Conservation (phyloP, 2,329 filamentous ascomycete species). For the Macroventuria anomochaeta region DNA sequence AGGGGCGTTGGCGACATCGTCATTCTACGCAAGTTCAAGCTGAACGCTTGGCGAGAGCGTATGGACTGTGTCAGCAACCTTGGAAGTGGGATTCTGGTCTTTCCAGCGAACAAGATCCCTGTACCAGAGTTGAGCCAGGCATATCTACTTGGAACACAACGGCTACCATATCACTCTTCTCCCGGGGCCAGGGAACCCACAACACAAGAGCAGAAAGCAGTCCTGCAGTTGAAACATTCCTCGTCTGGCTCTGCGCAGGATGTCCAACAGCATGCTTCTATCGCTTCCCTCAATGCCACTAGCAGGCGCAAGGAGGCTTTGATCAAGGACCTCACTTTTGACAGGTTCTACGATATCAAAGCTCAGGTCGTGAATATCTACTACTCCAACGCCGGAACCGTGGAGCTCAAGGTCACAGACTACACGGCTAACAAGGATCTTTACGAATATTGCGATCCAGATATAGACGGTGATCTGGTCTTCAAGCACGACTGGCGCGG, state of each 20-base stretch:
- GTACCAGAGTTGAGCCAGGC: conserved; percentile 27
- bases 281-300: conserved; percentile 7
- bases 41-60: conserved; percentile 24
- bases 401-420: conserved; percentile 36
- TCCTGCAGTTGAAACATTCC: conserved; percentile 33
- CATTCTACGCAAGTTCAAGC: conserved; percentile 57
- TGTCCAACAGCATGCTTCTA: conserved; percentile 25
- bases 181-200: conserved; percentile 17
- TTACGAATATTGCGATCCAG: conserved; percentile 59
- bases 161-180: conserved; percentile 15
- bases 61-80: conserved; percentile 21
- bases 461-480: conserved; percentile 30
- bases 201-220: conserved; percentile 30
- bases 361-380: conserved; percentile 72
- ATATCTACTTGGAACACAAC: conserved; percentile 25
- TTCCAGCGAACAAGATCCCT: conserved; percentile 28
- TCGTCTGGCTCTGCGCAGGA: conserved; percentile 22
- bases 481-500: conserved; percentile 67
- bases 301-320: conserved; percentile 52
- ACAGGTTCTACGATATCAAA: conserved; percentile 70
- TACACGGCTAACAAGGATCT: conserved; percentile 63
- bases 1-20: conserved; percentile 66
- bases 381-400: conserved; percentile 44
- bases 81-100: conserved; percentile 21
- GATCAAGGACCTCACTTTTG: conserved; percentile 66